These are phyloP conservation scores for Rhodotorula sphaerocarpa DNA, from an alignment of 768 basidiomycete genomes.

Conservation along the genomic window DNA sequence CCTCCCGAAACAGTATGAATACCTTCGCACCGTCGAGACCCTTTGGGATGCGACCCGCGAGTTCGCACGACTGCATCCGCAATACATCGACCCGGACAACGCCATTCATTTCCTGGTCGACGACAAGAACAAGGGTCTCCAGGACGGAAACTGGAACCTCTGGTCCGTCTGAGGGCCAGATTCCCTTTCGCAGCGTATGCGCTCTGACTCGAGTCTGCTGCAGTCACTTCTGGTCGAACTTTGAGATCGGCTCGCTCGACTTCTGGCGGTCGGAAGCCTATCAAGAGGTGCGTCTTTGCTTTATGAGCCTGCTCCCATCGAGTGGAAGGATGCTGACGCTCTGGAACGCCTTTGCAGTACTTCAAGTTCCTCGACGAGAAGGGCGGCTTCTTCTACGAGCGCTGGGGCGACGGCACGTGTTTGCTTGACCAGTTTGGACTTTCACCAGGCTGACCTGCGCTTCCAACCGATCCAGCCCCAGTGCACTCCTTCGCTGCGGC, in stretches of 20 bases:
- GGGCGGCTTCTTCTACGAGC: slow-evolving; percentile 56
- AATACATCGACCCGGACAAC: slow-evolving; percentile 57
- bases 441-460: too few relatives aligned
- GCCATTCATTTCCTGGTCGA: slow-evolving; percentile 68
- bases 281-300: slow-evolving; percentile 14
- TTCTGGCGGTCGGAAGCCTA: slow-evolving; percentile 59
- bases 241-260: slow-evolving; percentile 77
- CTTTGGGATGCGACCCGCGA: slow-evolving; percentile 64
- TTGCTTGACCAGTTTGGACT: not conserved
- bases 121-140: slow-evolving; percentile 51
- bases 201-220: not conserved
- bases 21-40: slow-evolving; percentile 67
- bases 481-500: slow-evolving; percentile 84
- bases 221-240: slow-evolving; percentile 68
- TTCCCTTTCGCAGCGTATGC: not conserved
- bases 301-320: not conserved
- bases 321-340: not conserved
- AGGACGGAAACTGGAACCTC: slow-evolving; percentile 54
- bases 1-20: slow-evolving; percentile 61
- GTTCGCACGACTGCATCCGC: slow-evolving; percentile 59
- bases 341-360: slow-evolving; percentile 48
- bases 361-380: slow-evolving; percentile 70
- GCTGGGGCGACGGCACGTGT: slow-evolving; percentile 64
- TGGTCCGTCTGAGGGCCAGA: slow-evolving; percentile 39
- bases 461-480: slow-evolving; percentile 56